A percentile compares a stretch with the other conserved stretches of the same genome.
Conservation (phyloP, 257 asterid species). For the Penstemon barbatus region DNA sequence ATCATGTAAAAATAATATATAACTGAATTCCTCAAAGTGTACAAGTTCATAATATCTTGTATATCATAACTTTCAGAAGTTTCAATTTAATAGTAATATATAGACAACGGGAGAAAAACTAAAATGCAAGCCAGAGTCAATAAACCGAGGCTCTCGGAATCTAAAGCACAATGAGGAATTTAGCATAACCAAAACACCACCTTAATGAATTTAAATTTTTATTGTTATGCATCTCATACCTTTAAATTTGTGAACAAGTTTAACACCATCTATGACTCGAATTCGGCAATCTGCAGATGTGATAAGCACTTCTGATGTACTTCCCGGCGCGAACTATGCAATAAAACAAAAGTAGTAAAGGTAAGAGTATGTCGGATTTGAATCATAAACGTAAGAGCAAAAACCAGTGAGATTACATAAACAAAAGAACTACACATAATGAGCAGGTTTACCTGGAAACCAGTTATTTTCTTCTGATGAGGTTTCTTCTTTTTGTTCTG, state of each 20-base stretch:
- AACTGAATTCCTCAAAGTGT: not conserved
- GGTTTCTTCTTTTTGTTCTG: conserved; percentile 93
- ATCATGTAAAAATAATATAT: not conserved
- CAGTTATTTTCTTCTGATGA: conserved; percentile 95
- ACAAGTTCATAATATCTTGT: not conserved
- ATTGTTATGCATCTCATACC: conserved; percentile 40
- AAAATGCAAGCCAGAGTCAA: not conserved
- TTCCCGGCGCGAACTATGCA: conserved; percentile 91
- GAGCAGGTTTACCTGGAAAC: conserved; percentile 74
- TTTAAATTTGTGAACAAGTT: conserved; percentile 93
- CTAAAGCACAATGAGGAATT: conserved; percentile 8
- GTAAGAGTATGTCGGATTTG: conserved; percentile 18
- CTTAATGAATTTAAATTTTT: not conserved
- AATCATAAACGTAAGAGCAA: not conserved
- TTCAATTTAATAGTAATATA: not conserved
- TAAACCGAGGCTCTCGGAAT: conserved; percentile 5
- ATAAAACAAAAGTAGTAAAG: conserved; percentile 31
- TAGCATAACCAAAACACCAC: conserved; percentile 16
- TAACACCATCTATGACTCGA: conserved; percentile 80
- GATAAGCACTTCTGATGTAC: conserved; percentile 86
- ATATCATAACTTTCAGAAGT: not conserved
- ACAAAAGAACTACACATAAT: not conserved
- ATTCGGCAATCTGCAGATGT: conserved; percentile 97
- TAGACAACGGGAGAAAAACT: not conserved
- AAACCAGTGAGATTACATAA: not conserved